Conservation (phyloP, 768 basidiomycete genomes). For the Calocybe cyanea region DNA sequence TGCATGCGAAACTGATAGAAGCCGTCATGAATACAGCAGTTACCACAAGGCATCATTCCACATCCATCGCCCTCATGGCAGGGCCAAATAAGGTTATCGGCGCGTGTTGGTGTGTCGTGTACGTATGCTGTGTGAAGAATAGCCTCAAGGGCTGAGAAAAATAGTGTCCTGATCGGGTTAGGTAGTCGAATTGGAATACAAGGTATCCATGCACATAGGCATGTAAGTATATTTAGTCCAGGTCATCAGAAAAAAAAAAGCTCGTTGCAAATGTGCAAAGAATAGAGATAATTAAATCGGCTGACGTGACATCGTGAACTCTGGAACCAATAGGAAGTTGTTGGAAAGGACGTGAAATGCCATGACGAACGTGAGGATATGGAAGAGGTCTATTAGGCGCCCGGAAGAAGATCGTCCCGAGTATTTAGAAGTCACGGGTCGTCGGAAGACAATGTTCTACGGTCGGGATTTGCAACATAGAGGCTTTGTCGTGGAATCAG, state of each 20-base stretch:
- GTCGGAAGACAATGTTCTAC: slow-evolving; percentile 20
- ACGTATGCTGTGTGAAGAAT: neutral
- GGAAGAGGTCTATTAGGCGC: neutral
- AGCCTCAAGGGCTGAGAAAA: neutral
- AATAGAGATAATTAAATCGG: neutral
- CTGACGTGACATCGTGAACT: neutral
- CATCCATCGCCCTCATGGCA: neutral
- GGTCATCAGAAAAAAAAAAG: neutral
- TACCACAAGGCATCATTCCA: neutral
- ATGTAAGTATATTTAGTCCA: neutral
- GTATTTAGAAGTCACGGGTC: slow-evolving; percentile 14
- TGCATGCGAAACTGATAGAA: neutral
- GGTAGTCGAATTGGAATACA: slow-evolving; percentile 7
- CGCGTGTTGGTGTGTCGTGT: neutral
- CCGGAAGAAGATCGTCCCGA: slow-evolving; percentile 1
- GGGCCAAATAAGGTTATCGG: slow-evolving; percentile 7
- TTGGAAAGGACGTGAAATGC: slow-evolving; percentile 4
- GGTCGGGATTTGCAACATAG: slow-evolving; percentile 73
- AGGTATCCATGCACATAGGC: neutral
- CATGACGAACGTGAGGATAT: slow-evolving; percentile 3
- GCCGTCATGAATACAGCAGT: neutral
- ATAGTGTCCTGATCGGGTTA: neutral
- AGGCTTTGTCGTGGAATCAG: slow-evolving; percentile 60
- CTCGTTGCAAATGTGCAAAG: neutral
- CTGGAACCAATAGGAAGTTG: neutral